Evolutionary conservation across 2,329 filamentous ascomycete genomes (phyloP).

Genomic region (Clarireedia paspali): DNA sequence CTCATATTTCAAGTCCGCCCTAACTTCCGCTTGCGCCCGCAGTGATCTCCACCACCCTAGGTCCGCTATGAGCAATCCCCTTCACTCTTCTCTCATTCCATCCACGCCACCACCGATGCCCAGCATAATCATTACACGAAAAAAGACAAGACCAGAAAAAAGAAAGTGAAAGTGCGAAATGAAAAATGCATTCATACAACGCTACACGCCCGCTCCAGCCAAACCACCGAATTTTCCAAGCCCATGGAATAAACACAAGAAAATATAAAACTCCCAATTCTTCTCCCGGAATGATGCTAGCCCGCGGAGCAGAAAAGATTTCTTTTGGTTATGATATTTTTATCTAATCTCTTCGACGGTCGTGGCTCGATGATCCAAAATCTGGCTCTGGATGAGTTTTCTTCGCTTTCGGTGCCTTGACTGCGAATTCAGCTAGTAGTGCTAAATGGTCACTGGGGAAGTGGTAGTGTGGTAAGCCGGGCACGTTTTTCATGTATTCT

Average conservation of each 20-base stretch:
- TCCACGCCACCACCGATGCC: not conserved
- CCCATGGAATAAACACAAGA: constrained; percentile 12
- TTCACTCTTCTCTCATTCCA: not conserved
- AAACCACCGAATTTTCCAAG: constrained; percentile 10
- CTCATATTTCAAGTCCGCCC: too few relatives aligned
- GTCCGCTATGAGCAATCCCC: not conserved
- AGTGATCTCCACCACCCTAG: not conserved
- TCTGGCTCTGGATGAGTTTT: constrained; percentile 27
- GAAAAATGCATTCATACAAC: constrained; percentile 5
- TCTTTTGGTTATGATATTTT: not conserved
- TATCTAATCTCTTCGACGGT: constrained; percentile 15
- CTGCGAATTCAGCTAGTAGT: constrained; percentile 59
- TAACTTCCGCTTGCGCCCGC: not conserved
- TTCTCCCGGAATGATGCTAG: not conserved
- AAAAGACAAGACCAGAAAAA: constrained; percentile 7
- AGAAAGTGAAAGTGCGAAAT: constrained; percentile 7
- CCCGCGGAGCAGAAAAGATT: not conserved
- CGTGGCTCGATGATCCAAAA: constrained; percentile 26
- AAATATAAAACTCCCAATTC: constrained; percentile 7
- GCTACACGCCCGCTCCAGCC: constrained; percentile 9
- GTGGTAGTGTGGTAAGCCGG: constrained; percentile 68
- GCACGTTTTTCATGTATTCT: constrained; percentile 61
- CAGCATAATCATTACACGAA: constrained; percentile 8
- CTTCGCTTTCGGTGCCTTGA: constrained; percentile 53
- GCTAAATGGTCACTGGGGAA: constrained; percentile 69